Conservation (phyloP, 1,139 yeast species). For the Geotrichum reessii region DNA sequence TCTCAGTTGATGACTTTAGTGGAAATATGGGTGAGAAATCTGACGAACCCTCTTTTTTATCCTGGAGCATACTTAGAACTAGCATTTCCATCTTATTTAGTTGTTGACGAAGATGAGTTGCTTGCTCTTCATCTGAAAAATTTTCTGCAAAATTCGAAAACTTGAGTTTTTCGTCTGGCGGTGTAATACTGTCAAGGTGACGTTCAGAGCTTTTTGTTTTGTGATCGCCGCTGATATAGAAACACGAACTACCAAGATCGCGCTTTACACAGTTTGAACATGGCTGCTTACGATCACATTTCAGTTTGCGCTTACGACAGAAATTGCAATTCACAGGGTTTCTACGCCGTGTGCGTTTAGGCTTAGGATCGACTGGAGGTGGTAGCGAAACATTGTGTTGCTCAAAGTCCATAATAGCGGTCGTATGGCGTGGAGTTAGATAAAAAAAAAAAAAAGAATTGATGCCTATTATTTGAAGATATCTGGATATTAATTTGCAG, state of each 20-base stretch:
- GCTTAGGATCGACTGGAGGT: neutral
- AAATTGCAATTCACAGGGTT: conserved; percentile 31
- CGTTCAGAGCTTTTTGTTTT: conserved; percentile 1
- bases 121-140: conserved; percentile 8
- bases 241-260: conserved; percentile 27
- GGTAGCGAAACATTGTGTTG: neutral
- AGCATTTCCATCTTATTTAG: conserved; percentile 33
- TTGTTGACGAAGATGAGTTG: conserved; percentile 26
- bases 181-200: neutral
- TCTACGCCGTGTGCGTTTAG: conserved; percentile 22
- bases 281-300: conserved; percentile 36
- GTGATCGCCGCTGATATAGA: conserved; percentile 20
- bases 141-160: neutral
- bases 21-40: neutral
- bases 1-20: conserved; percentile 19
- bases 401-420: neutral
- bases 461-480: neutral
- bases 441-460: neutral
- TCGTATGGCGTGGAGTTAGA: neutral
- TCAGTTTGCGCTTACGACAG: conserved; percentile 35
- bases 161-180: neutral
- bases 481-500: neutral
- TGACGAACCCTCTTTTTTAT: conserved; percentile 1
- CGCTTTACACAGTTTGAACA: conserved; percentile 33
- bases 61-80: conserved; percentile 27